Evolutionary conservation across 257 asterid species (phyloP), one percentile per base, ranked within the genome.

Genomic region (Primulina huaijiensis): DNA sequence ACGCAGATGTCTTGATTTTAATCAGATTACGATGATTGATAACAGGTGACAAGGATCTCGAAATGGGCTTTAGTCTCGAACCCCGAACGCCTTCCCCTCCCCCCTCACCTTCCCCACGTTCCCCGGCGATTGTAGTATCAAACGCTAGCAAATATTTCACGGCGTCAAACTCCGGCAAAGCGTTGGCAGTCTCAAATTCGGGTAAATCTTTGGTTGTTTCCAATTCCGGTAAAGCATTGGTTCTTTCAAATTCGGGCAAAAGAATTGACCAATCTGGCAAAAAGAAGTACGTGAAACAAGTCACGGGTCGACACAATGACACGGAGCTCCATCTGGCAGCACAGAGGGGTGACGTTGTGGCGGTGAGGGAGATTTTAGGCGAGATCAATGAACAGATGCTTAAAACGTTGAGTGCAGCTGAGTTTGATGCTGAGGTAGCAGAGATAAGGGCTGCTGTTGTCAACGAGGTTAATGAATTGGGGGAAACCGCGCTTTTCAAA

Each of bases 311-410:
- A 78, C 92, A 89, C 86, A 89, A 91, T 4, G 97, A 91, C 37
- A 91, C 97, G 23, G 97, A 87, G 80, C 86, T 91, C 59, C 97
- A 91, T 77, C 77, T 91, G 69, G 97, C 97, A 1, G 91, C 97
- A 5, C 93, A 91, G 73, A 82, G 84, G 46, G 95, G 97, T 2
- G 97, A 89, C 27, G 82, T 83, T 68, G 82, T 69, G 16, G 91
- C 88, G 6, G 95, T 89, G 83, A 82, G 81, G 77, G 82, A 76
- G 77, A 86, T 91, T 69, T 59, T 91, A 23, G 90, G 77, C 66
- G 97, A 89, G 72, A 89, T 86, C 29, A 81, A 88, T 68, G 91
- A 76, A 72, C 95, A 88, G 43, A 85, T 88, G 88, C 64, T 84
- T 58, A 77, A 74, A 69, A 84, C 92, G 5, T 58, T 71, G 79